Evolutionary conservation across 306 rosid species (phyloP).

Genomic region (Macrotyloma uniflorum): DNA sequence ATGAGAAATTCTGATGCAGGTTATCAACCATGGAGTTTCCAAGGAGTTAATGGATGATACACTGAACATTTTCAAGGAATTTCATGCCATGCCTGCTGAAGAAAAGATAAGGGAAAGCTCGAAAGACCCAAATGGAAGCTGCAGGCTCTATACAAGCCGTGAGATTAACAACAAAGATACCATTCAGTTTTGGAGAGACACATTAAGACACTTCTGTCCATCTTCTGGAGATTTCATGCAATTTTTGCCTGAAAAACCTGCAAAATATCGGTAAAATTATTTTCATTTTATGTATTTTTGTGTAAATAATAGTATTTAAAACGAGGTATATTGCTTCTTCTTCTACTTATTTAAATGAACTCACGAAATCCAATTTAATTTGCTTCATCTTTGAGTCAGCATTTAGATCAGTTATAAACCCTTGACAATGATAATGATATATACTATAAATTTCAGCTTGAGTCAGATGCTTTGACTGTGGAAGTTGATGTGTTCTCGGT

Average conservation of each 20-base stretch:
- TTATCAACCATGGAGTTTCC: slow-evolving; percentile 42
- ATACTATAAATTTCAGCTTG: not conserved
- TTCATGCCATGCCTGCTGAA: slow-evolving; percentile 53
- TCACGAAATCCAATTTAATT: not conserved
- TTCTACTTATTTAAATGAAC: not conserved
- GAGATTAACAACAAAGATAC: slow-evolving; percentile 49
- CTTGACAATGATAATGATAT: not conserved
- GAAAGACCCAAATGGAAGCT: slow-evolving; percentile 55
- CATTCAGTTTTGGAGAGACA: slow-evolving; percentile 72
- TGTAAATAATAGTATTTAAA: not conserved
- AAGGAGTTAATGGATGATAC: slow-evolving; percentile 50
- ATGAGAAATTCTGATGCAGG: slow-evolving; percentile 15
- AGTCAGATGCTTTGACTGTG: slow-evolving; percentile 7
- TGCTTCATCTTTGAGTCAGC: not conserved
- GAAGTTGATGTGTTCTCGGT: slow-evolving; percentile 11
- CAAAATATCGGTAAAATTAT: slow-evolving; percentile 47
- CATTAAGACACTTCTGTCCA: slow-evolving; percentile 56
- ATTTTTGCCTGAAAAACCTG: slow-evolving; percentile 73
- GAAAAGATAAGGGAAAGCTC: slow-evolving; percentile 66
- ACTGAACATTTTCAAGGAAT: slow-evolving; percentile 54
- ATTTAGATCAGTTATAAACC: slow-evolving; percentile 7
- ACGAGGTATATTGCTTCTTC: not conserved
- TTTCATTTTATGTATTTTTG: not conserved
- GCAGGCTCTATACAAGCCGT: slow-evolving; percentile 70
- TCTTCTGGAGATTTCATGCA: slow-evolving; percentile 52